Base-by-base conservation (phyloP, 192 early-diverging fungal species). In the Neocallimastix lanati region DNA sequence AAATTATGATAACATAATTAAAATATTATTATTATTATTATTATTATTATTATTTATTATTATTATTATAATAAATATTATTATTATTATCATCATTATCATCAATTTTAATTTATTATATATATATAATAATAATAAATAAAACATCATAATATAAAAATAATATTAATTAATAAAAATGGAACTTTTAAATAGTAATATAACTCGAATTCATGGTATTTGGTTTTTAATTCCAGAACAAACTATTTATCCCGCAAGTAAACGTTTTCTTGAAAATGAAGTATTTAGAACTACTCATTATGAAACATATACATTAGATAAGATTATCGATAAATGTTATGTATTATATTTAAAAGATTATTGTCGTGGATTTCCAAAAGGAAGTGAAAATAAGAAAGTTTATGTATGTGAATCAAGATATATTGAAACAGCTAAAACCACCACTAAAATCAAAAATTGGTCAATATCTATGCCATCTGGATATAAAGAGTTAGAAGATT, bases 201-300 rank as follows among this genome's bases (percentile, higher is more conserved):
- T 29, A 30, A 29, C 35, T 7, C 29, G 33, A 33, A 36, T 28
- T 28, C 21, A 67, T 67, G 50, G 50, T n/a, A 76, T 28, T 25
- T 91, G 90, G 91, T 93, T 86, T 78, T 86, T 92, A 40, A 86
- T 85, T 6, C 91, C 92, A 18, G 88, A 93, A 77, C 88, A 92
- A 83, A 92, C 87, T n/a, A 82, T 86, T 12, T 87, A 92, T 76
- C 87, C 86, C 50, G 86, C 85, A n/a, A 85, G 81, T 29, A 81
- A 84, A 13, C 83, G 83, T 37, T 93, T 93, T 80, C 86, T 87
- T 76, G 85, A 88, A 58, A 88, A 90, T 13, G 92, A 93, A 79
- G 89, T 93, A 4, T 86, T 93, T 78, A 91, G 90, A 82, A 89
- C 88, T 12, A 88, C 82, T 76, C 86, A 85, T 77, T 76, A 83